Evolutionary conservation across 2,329 filamentous ascomycete genomes (phyloP), one percentile per base, ranked within the genome.

Genomic region (Pestalotiopsis sp.): DNA sequence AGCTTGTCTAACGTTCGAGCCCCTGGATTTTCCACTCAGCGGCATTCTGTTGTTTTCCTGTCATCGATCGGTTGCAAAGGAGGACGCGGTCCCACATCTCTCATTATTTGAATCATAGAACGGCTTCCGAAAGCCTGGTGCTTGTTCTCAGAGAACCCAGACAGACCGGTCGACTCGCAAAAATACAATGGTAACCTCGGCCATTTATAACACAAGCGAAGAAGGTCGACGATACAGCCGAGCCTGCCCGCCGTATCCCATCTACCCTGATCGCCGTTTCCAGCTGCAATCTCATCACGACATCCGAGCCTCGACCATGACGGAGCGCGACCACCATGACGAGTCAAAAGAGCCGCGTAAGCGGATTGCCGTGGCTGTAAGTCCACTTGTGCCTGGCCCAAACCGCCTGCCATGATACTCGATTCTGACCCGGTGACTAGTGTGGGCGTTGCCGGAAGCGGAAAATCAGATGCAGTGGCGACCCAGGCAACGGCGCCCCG

Each of bases 401-500:
- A 20, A n/a, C 3, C n/a, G 13, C 5, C 20, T 22, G 48, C 61
- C 11, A 35, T 64, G 26, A 26, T 35, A 22, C 56, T 26, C 24
- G 11, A 58, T 14, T 14, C 20, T 61, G 30, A 61, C 58, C 35
- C 17, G 17, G 30, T n/a, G 38, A 17, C 14, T 14, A 98, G 95
- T 98, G 95, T 78, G 89, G 89, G 44, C 89, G 95, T 72, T 98
- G 95, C 80, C 89, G 95, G 69, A 94, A 95, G 81, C 89, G 95
- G 68, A 98, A 98, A 84, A 98, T 98, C 74, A 91, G 93, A 73
- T 98, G 95, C 82, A 97, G 92, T 75, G 95, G 95, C 57, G 94
- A 97, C 76, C 84, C 86, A 40, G 92, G 92, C 39, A 88, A 91
- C 74, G 92, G 91, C n/a, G 81, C 84, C 52, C 89, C 91, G n/a